Conservation (phyloP, 129 eudicot species). For the Glebionis coronaria region DNA sequence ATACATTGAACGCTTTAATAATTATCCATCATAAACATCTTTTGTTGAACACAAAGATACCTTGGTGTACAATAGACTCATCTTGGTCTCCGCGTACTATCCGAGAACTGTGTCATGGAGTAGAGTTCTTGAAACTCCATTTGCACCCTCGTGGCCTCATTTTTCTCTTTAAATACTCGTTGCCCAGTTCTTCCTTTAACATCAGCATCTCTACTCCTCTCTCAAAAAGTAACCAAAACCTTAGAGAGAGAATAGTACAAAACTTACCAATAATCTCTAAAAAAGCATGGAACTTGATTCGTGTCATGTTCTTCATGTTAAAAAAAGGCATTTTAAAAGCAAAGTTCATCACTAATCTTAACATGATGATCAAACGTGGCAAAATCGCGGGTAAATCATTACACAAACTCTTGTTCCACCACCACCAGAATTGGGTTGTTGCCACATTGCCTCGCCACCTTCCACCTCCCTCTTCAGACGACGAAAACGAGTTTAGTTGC, state of each 20-base stretch:
- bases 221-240: slow-evolving; percentile 5
- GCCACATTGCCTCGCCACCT: slow-evolving; percentile 4
- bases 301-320: slow-evolving; percentile 43
- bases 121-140: too few relatives aligned
- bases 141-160: too few relatives aligned
- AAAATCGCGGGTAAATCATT: slow-evolving; percentile 49
- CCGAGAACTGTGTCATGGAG: too few relatives aligned
- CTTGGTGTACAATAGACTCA: too few relatives aligned
- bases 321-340: slow-evolving; percentile 48
- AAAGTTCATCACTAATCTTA: slow-evolving; percentile 41
- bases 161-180: too few relatives aligned
- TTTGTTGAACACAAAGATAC: too few relatives aligned
- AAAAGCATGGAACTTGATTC: slow-evolving; percentile 43
- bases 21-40: too few relatives aligned
- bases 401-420: slow-evolving; percentile 53
- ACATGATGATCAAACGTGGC: slow-evolving; percentile 48
- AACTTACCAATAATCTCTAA: slow-evolving; percentile 40
- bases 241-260: slow-evolving; percentile 39
- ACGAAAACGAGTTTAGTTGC: slow-evolving; percentile 46
- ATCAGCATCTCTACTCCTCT: neutral
- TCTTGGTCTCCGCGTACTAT: too few relatives aligned
- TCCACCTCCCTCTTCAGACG: neutral
- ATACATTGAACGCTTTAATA: too few relatives aligned
- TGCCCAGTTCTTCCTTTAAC: too few relatives aligned
- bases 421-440: slow-evolving; percentile 39